These are phyloP conservation scores for Globisporangium ultimum DNA, from an alignment of 352 stramenopile species.

Conservation along the genomic window DNA sequence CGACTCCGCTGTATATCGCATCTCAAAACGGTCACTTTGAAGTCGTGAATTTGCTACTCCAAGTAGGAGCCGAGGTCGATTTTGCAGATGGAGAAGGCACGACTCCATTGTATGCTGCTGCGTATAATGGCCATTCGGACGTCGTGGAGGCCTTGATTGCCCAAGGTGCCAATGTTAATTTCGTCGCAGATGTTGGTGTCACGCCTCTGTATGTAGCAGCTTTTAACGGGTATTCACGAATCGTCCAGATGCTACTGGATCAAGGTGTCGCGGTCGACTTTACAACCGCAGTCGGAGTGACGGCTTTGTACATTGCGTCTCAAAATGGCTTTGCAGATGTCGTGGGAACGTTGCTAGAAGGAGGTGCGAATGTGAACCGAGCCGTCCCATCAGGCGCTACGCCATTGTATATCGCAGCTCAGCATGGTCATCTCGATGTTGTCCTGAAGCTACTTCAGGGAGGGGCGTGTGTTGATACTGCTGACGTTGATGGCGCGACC, in stretches of 20 bases:
- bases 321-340: conserved; percentile 3
- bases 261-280: conserved; percentile 3
- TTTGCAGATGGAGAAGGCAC: conserved; percentile 7
- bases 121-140: conserved; percentile 6
- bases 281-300: conserved; percentile 5
- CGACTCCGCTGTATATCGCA: conserved; percentile 6
- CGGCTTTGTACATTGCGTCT: conserved; percentile 8
- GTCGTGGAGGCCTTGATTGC: conserved; percentile 1
- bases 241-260: conserved; percentile 1
- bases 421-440: background rate
- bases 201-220: conserved; percentile 7
- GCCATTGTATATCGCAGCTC: conserved; percentile 6
- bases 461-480: background rate
- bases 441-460: conserved; percentile 1
- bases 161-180: conserved; percentile 4
- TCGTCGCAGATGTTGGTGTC: conserved; percentile 7
- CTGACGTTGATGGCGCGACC: background rate
- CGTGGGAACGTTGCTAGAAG: background rate
- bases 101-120: conserved; percentile 11
- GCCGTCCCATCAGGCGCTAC: conserved; percentile 3
- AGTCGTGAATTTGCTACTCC: background rate
- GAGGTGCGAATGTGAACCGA: conserved; percentile 1
- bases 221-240: conserved; percentile 5
- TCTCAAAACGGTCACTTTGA: conserved; percentile 5
- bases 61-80: conserved; percentile 5